These are phyloP conservation scores for Fusarium avenaceum DNA, from an alignment of 2,329 filamentous ascomycete species.

Conservation along the genomic window DNA sequence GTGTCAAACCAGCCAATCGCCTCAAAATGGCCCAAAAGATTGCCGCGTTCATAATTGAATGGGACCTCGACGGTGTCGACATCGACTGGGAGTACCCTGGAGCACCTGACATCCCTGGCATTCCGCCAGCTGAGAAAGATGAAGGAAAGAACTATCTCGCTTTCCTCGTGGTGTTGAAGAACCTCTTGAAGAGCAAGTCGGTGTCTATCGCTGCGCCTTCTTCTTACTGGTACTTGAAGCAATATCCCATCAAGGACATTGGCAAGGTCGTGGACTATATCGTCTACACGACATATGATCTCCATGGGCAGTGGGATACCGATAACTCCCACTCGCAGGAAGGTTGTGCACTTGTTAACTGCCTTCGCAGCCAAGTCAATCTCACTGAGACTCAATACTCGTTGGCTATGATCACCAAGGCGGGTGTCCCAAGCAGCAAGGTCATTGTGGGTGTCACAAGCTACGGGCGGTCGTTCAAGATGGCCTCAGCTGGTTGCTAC, in stretches of 20 bases:
- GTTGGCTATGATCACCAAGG: slow-evolving; percentile 3
- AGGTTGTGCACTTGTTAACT: slow-evolving; percentile 3
- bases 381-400: slow-evolving; percentile 10
- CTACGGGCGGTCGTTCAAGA: slow-evolving; percentile 1
- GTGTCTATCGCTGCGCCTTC: slow-evolving; percentile 32
- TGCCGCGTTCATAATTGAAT: slow-evolving; percentile 54
- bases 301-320: slow-evolving; percentile 10
- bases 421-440: not conserved
- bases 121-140: slow-evolving; percentile 19
- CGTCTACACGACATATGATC: slow-evolving; percentile 21
- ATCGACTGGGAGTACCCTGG: slow-evolving; percentile 60
- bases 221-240: slow-evolving; percentile 34
- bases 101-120: slow-evolving; percentile 34
- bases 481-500: not conserved
- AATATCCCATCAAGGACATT: slow-evolving; percentile 27
- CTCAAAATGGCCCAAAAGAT: slow-evolving; percentile 52
- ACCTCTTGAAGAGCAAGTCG: slow-evolving; percentile 8
- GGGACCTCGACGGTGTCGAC: slow-evolving; percentile 56
- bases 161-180: slow-evolving; percentile 13
- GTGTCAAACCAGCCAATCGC: slow-evolving; percentile 50
- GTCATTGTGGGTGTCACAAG: slow-evolving; percentile 6
- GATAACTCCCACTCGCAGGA: slow-evolving; percentile 6
- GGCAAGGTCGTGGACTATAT: slow-evolving; percentile 13
- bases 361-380: slow-evolving; percentile 11
- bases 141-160: slow-evolving; percentile 26